Base-by-base conservation (phyloP, 805 yeast genomes). In the Lachancea lanzarotensis region DNA sequence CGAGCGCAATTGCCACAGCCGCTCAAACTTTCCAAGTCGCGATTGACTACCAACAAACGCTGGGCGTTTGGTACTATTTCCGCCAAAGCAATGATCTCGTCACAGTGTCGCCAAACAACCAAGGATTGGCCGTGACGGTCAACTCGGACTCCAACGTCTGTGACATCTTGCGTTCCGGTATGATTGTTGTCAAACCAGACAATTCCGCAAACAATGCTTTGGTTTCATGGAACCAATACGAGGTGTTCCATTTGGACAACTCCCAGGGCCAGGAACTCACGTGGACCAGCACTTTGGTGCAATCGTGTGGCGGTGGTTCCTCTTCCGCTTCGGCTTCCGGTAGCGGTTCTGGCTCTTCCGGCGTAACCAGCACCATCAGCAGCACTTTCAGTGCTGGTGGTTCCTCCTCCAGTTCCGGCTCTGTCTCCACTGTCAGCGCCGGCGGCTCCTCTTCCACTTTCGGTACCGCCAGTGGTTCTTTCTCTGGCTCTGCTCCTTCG, bases 171-270 rank as follows among this genome's bases (percentile, higher is more conserved):
- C 46, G 45, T 15, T 51, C 55, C 16, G 62, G 62, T 36, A 56
- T 56, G 59, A 42, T 57, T 20, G 49, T 57, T 3, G 53, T 51
- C 42, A 43, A 50, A 15, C 52, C 45, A 5, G 53, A 50, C 40
- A 57, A 52, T 41, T 42, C 48, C 9, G 22, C 46, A 3, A 31
- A 37, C 10, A 47, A 45, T 40, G 49, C 55, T 3, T 38, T 57
- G 50, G 42, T 57, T 26, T 51, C 60, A 7, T 57, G 62, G 62
- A 48, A 53, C 41, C 52, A 51, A 25, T 48, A 50, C 42, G 51
- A 52, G 17, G 59, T 57, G 11, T 57, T 55, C 50, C 60, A 57
- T 26, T 42, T 57, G 43, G 45, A 46, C 19, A 47, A 50, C 35
- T 20, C 31, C 15, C 38, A 42, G 18, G 56, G 58, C 27, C 33